These are phyloP conservation scores for Bipolaris cookei DNA, from an alignment of 2,329 filamentous ascomycete genomes.

Conservation along the genomic window DNA sequence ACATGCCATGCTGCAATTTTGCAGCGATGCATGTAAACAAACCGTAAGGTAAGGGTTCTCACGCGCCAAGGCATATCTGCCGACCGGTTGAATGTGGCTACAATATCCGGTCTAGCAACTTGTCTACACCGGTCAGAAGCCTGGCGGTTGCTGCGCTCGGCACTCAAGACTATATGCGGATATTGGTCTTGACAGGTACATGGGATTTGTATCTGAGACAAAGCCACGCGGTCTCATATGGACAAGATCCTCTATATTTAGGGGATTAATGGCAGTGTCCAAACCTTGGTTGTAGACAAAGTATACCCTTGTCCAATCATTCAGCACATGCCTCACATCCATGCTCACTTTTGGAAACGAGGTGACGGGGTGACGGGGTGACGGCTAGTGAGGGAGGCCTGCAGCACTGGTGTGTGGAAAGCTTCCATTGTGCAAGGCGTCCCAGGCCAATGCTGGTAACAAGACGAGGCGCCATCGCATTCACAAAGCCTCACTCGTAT, in stretches of 20 bases:
- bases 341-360: not conserved
- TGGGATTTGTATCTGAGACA: not conserved
- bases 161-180: not conserved
- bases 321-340: not conserved
- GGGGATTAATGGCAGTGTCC: not conserved
- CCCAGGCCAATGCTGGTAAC: not conserved
- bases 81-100: constrained; percentile 37
- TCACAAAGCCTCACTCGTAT: not conserved
- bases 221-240: not conserved
- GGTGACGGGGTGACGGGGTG: not conserved
- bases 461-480: not conserved
- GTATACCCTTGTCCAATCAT: not conserved
- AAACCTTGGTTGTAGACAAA: not conserved
- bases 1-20: not conserved
- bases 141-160: constrained; percentile 6
- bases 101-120: constrained; percentile 28
- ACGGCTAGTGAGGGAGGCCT: not conserved
- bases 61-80: constrained; percentile 10
- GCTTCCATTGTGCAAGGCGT: not conserved
- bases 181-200: not conserved
- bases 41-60: not conserved
- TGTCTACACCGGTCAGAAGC: constrained; percentile 13
- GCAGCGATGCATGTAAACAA: not conserved
- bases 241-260: not conserved
- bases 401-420: not conserved